Conservation (phyloP, 345 rosid genomes). For the Salix caprea region DNA sequence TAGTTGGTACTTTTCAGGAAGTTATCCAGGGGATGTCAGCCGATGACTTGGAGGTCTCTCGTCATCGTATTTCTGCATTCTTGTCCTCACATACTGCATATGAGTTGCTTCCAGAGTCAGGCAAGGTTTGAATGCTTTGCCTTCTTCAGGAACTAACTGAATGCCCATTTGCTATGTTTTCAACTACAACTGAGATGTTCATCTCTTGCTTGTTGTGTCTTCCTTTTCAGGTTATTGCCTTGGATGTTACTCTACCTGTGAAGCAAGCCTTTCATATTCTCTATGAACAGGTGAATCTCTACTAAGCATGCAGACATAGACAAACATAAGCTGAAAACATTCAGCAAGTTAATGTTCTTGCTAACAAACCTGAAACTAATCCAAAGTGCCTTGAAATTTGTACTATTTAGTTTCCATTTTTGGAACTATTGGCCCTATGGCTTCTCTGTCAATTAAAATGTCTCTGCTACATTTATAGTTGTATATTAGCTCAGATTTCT, state of each 20-base stretch:
- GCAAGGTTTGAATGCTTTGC: conserved; percentile 35
- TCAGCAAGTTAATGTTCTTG: neutral
- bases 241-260: conserved; percentile 92
- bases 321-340: neutral
- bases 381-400: neutral
- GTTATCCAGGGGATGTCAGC: conserved; percentile 49
- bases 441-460: neutral
- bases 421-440: neutral
- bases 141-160: conserved; percentile 15
- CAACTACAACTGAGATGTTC: neutral
- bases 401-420: neutral
- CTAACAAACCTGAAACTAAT: neutral
- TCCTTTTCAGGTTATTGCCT: conserved; percentile 64
- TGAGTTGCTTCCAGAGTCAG: conserved; percentile 37
- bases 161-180: conserved; percentile 3
- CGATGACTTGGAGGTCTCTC: conserved; percentile 68
- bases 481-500: neutral
- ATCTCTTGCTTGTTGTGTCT: conserved; percentile 2
- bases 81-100: conserved; percentile 28
- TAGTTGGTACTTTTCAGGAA: conserved; percentile 41
- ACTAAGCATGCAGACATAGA: neutral
- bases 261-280: conserved; percentile 98
- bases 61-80: conserved; percentile 50
- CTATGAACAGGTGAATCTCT: conserved; percentile 75
- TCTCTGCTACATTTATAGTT: neutral